These are phyloP conservation scores for Kodamaea leandrae DNA, from an alignment of 805 yeast genomes.

Conservation along the genomic window DNA sequence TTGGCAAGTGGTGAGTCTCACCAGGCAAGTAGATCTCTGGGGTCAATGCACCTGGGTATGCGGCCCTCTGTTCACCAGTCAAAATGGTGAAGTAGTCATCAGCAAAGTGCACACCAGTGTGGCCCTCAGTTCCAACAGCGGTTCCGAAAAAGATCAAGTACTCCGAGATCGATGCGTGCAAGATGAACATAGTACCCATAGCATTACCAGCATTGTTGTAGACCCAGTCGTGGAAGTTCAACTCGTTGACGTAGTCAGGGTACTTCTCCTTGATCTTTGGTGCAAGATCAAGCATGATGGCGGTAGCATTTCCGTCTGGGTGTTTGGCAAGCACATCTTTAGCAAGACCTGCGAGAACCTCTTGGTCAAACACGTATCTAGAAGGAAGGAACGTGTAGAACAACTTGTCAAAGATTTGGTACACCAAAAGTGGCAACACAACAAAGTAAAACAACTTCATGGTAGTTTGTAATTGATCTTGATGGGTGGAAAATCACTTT, in stretches of 20 bases:
- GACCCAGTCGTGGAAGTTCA: conserved; percentile 83
- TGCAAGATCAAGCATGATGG: conserved; percentile 60
- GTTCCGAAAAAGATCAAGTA: conserved; percentile 92
- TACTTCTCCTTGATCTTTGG: conserved; percentile 58
- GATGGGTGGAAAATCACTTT: no score
- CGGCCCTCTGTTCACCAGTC: conserved; percentile 74
- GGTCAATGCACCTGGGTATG: conserved; percentile 56
- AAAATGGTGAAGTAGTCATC: conserved; percentile 94
- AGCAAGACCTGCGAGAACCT: conserved; percentile 56
- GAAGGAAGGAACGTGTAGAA: conserved; percentile 67
- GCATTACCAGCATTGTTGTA: conserved; percentile 99
- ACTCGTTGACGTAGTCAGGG: conserved; percentile 71
- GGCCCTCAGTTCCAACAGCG: conserved; percentile 95
- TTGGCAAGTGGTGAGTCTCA: conserved; percentile 72
- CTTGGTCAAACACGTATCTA: conserved; percentile 68
- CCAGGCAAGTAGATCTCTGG: conserved; percentile 85
- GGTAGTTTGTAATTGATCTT: neutral
- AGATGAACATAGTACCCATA: conserved; percentile 92
- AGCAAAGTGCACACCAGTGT: conserved; percentile 94
- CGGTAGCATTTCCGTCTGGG: conserved; percentile 59
- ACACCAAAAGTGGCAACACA: conserved; percentile 25
- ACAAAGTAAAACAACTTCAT: conserved; percentile 28
- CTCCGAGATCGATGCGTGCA: conserved; percentile 93
- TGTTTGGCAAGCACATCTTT: conserved; percentile 51
- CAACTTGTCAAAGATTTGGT: conserved; percentile 36